Percentiles rank a stretch among this genome's conserved stretches.
These are phyloP conservation scores for Monosporascus sp. DNA, from an alignment of 2,329 filamentous ascomycete genomes.

Conservation along the genomic window DNA sequence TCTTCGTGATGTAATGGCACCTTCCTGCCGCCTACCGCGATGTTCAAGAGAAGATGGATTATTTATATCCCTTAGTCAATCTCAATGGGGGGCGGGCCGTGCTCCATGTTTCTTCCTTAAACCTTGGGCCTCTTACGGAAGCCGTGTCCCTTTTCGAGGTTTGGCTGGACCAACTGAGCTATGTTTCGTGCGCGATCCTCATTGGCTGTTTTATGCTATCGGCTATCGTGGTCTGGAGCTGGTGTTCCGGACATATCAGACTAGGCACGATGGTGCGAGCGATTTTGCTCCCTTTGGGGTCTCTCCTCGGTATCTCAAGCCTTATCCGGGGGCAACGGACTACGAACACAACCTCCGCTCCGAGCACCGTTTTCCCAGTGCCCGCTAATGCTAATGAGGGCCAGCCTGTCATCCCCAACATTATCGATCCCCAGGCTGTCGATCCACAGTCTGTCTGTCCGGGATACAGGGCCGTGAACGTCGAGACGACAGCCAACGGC, in stretches of 20 bases:
- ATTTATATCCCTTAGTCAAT: no score
- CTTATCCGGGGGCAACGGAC: conserved; percentile 2
- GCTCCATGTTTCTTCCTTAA: no score
- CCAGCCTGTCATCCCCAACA: conserved; percentile 52
- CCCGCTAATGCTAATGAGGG: conserved; percentile 34
- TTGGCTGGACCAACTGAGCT: not conserved
- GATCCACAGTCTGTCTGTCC: conserved; percentile 62
- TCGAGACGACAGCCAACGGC: conserved; percentile 45
- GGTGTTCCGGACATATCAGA: not conserved
- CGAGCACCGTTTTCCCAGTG: conserved; percentile 1
- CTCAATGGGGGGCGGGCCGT: no score
- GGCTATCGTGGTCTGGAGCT: not conserved
- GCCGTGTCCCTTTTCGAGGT: not conserved
- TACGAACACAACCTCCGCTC: not conserved
- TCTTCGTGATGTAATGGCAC: not conserved
- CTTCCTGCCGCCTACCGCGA: not conserved
- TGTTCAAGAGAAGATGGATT: not conserved
- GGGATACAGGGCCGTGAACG: conserved; percentile 61
- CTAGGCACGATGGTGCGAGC: conserved; percentile 1
- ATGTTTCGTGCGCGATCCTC: not conserved
- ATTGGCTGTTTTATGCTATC: not conserved
- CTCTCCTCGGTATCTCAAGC: conserved; percentile 2
- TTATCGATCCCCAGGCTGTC: conserved; percentile 57
- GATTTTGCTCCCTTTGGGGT: conserved; percentile 5
- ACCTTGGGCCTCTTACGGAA: not conserved